phyloP scores from a whole-genome alignment of 1,284 basidiomycete species.

The Pyrrhoderma lamaoense region DNA sequence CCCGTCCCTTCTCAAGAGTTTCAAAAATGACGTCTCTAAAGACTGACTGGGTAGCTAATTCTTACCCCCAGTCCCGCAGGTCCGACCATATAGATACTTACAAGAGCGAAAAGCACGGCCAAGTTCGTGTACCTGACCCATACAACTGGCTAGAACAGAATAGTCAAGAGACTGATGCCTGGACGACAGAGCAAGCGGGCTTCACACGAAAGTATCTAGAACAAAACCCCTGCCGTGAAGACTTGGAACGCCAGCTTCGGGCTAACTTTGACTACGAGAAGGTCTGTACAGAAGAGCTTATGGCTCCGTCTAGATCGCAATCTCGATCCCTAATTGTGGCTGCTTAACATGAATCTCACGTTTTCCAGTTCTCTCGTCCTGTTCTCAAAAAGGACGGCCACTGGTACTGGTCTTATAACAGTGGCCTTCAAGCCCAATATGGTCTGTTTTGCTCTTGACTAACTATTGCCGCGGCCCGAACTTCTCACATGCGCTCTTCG shows the following conservation, averaged over 20 bases:
- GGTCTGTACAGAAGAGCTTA: conserved; percentile 32
- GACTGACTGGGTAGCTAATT: conserved; percentile 35
- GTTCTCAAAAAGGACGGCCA: conserved; percentile 52
- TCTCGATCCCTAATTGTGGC: neutral
- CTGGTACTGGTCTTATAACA: conserved; percentile 77
- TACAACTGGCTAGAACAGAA: conserved; percentile 68
- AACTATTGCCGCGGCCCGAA: neutral
- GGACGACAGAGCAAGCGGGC: conserved; percentile 55
- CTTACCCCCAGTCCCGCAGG: conserved; percentile 58
- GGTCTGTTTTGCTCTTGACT: conserved; percentile 30
- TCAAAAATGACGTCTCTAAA: conserved; percentile 24
- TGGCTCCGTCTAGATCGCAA: neutral
- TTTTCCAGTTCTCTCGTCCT: conserved; percentile 53
- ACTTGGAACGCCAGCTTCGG: conserved; percentile 53
- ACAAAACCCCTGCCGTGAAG: conserved; percentile 49
- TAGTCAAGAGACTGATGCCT: conserved; percentile 54
- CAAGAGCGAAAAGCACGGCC: conserved; percentile 51
- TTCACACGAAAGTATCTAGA: conserved; percentile 57
- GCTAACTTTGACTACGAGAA: conserved; percentile 64
- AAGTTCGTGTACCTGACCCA: conserved; percentile 60
- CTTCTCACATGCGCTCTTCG: neutral
- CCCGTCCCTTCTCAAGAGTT: neutral
- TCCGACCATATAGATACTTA: conserved; percentile 63
- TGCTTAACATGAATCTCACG: conserved; percentile 4
- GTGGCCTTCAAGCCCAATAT: conserved; percentile 59